Evolutionary conservation across 495 filamentous ascomycete genomes (phyloP), one percentile per base, ranked within the genome.

Genomic region (Opeltia flavorubescens): DNA sequence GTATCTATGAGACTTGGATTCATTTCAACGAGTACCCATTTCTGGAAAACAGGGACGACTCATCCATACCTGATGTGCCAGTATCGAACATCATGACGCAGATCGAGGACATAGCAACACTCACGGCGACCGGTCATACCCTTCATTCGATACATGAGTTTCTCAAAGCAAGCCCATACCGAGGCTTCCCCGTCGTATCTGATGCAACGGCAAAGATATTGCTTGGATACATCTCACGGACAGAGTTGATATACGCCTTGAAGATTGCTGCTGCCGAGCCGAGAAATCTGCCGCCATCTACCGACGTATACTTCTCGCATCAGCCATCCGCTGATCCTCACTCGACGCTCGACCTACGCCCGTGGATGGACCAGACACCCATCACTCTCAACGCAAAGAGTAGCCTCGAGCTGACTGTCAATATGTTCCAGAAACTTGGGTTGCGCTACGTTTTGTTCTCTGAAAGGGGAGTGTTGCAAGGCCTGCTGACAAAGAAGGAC

Each of bases 1-100:
- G 93, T 25, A 98, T 98, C 62, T 98, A 98, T 68, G 91, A 98
- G 58, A 83, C 79, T 39, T 98, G 91, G 91, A 96, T 98, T 58
- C 83, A 85, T 47, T 82, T 96, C 60, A 89, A 89, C 53, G 88
- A 87, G 55, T 98, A 95, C 63, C 93, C 93, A 3, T 95, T 89
- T 64, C 73, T 98, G 29, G 93, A 95, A 59, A 91, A 93, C 57
- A 81, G 81, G 46, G 91, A 96, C 52, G 91, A 95, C 44, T 68
- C 72, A 1, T 73, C 77, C 3, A 67, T 81, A 2, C 91, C 91
- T 8, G 88, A 95, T 65, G 81, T 95, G 0, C 78, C 84, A 4
- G 85, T 84, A 1, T 66, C 74, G 4, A 79, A 84, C 51, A 80
- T 95, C 57, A 95, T 96, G 88, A 96, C 89, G 1, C 74, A 82